Base-by-base conservation (phyloP, 176 grass and related monocot species). In the Tillandsia leiboldiana region DNA sequence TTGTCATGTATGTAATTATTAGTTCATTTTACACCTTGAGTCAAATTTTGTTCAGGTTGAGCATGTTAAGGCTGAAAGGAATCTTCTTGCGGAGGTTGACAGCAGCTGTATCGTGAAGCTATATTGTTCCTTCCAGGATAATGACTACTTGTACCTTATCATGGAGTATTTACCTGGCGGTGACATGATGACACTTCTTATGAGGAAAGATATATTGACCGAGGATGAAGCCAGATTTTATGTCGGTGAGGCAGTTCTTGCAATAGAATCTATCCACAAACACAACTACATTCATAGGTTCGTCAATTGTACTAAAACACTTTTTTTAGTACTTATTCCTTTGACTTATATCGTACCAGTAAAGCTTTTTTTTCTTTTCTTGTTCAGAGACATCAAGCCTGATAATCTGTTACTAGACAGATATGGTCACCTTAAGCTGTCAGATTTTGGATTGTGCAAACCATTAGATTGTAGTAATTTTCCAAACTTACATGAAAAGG, bases 81-180 rank as follows among this genome's bases (percentile, higher is more conserved):
- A 99, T 79, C 94, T 99, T 70, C 86, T 97, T 42, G 89, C 94
- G 17, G 94, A 97, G 81, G 94, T 97, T 76, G 89, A 97, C 65
- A 88, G 87, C 66, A 88, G 87, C 73, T 97, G 94, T 70, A 97
- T 97, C 58, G 94, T 97, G 29, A 97, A 97, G 69, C 59, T 97
- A 22, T 97, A 93, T 49, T 97, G 87, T 61, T 97, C 94, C 56
- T 97, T 97, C 77, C 94, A 99, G 77, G 94, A 99, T 75, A 85
- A 68, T 48, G 89, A 93, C 12, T 93, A 87, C 53, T 69, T 99
- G 68, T 99, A 99, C 68, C 86, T 99, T 67, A 90, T 99, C 75
- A 99, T 99, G 94, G 94, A 99, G 79, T 99, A 99, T 73, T 83
- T 99, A 69, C 87, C 94, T 14, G 94, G 94, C 56, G 94, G 94